Conservation (phyloP, 257 asterid genomes). For the Cinchona pubescens region DNA sequence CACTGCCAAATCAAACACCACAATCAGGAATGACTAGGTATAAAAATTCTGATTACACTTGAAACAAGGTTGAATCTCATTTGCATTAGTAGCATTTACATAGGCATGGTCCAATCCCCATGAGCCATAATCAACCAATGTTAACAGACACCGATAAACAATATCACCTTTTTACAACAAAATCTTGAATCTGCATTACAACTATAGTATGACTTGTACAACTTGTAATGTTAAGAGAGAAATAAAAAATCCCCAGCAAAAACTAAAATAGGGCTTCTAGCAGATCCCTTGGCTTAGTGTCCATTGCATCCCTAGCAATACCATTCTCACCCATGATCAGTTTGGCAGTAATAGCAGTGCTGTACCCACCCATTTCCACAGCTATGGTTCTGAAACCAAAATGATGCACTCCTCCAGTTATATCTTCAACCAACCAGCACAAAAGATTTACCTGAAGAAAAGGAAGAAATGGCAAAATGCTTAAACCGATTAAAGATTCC, state of each 20-base stretch:
- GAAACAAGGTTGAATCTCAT: not conserved
- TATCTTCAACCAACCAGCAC: not conserved
- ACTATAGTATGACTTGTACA: not conserved
- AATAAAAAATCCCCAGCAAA: not conserved
- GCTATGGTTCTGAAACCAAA: not conserved
- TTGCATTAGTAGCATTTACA: conserved; percentile 3
- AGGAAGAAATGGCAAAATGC: not conserved
- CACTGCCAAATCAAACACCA: not conserved
- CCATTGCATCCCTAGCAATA: not conserved
- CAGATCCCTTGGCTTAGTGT: not conserved
- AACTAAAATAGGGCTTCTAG: not conserved
- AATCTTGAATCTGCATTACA: not conserved
- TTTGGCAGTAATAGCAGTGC: not conserved
- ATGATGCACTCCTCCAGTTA: not conserved
- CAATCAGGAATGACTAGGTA: not conserved
- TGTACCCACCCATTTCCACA: not conserved
- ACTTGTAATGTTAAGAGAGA: not conserved
- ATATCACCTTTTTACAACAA: conserved; percentile 2
- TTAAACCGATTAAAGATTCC: not conserved
- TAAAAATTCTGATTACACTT: not conserved
- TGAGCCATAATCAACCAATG: not conserved
- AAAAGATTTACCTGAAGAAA: not conserved
- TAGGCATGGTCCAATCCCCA: not conserved
- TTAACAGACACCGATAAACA: no score
- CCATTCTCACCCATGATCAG: not conserved